Evolutionary conservation across 441 rosid species (phyloP).

Genomic region (Erodium texanum): DNA sequence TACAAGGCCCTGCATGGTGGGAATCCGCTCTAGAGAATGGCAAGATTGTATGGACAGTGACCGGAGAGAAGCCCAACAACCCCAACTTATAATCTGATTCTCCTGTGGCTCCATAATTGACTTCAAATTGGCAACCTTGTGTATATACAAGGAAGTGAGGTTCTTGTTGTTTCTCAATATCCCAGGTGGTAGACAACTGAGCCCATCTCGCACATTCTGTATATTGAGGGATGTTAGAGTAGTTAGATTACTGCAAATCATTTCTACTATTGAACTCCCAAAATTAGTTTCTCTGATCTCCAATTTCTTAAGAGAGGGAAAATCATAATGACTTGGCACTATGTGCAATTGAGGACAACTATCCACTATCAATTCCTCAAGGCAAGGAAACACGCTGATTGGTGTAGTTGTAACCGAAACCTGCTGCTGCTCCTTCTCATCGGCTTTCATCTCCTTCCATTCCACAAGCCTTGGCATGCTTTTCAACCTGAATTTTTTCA

Average conservation of each 20-base stretch:
- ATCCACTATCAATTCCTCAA: slow-evolving; percentile 8
- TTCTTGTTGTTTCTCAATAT: not conserved
- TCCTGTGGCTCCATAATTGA: not conserved
- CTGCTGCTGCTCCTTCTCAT: not conserved
- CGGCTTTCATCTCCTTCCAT: not conserved
- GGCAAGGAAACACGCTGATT: slow-evolving; percentile 18
- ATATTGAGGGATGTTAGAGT: not conserved
- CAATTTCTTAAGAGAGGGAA: slow-evolving; percentile 11
- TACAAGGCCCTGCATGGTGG: not conserved
- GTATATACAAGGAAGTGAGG: not conserved
- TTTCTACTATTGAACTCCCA: not conserved
- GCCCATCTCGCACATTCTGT: not conserved
- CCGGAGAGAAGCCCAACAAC: not conserved
- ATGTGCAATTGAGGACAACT: not conserved
- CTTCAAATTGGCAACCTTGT: not conserved
- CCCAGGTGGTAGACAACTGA: not conserved
- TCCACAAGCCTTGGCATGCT: not conserved
- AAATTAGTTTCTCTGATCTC: not conserved
- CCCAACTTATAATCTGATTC: not conserved
- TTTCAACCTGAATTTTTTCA: slow-evolving; percentile 1
- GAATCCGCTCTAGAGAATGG: not conserved
- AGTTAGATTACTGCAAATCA: not conserved
- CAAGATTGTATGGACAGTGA: not conserved
- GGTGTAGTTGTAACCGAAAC: not conserved
- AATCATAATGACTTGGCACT: not conserved